phyloP scores from a whole-genome alignment of 352 stramenopile species.

The Pythium biforme region DNA sequence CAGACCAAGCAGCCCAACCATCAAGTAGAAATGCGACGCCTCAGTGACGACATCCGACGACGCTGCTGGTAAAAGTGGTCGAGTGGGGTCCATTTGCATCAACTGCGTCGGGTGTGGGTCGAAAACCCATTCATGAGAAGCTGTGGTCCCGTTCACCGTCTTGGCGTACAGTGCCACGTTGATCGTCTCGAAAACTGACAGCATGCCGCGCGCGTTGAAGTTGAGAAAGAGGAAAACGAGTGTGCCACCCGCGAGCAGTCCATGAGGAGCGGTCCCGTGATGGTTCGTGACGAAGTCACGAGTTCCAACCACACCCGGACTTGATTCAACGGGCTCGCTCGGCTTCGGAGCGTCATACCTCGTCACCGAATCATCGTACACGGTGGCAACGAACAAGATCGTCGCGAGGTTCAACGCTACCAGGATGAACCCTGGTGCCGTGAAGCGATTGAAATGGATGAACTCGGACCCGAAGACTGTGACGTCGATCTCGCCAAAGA shows the following conservation, averaged over 20 bases:
- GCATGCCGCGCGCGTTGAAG: slow-evolving; percentile 55
- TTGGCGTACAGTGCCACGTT: slow-evolving; percentile 60
- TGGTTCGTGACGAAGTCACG: too few species aligned
- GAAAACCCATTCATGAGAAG: slow-evolving; percentile 27
- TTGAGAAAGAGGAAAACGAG: slow-evolving; percentile 69
- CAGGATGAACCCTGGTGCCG: slow-evolving; percentile 52
- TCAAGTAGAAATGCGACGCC: slow-evolving; percentile 51
- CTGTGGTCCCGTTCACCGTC: slow-evolving; percentile 37
- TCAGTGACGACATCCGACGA: slow-evolving; percentile 21
- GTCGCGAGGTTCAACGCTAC: slow-evolving; percentile 45
- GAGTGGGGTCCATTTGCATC: too few species aligned
- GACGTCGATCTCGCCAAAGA: slow-evolving; percentile 46
- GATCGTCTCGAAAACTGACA: slow-evolving; percentile 74
- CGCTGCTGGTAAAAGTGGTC: background rate
- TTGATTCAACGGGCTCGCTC: background rate
- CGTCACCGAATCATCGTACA: slow-evolving; percentile 52
- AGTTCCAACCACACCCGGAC: too few species aligned
- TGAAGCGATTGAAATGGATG: slow-evolving; percentile 62
- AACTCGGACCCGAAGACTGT: slow-evolving; percentile 29
- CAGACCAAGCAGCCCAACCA: slow-evolving; percentile 50
- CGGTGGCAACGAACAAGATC: slow-evolving; percentile 40
- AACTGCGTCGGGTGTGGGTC: background rate
- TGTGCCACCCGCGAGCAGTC: slow-evolving; percentile 8
- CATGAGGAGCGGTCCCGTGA: too few species aligned
- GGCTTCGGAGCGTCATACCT: slow-evolving; percentile 33